A percentile compares a stretch with the other conserved stretches of the same genome.
Conservation (phyloP, 495 filamentous ascomycete genomes). For the Xylaria venustula region DNA sequence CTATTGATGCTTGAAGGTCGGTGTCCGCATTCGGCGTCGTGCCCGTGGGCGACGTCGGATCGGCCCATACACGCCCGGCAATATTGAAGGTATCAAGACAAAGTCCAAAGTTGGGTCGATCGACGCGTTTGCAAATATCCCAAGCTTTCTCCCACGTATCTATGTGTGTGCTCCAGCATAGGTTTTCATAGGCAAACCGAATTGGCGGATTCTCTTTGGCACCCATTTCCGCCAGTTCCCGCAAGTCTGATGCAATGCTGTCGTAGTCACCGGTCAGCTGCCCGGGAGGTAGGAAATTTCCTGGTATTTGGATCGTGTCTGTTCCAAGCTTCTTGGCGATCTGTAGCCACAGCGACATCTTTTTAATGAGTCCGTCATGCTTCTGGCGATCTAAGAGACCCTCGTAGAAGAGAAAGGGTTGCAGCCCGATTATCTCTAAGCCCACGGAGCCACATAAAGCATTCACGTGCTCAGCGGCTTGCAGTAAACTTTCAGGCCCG, state of each 20-base stretch:
- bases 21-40: slow-evolving; percentile 36
- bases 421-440: slow-evolving; percentile 65
- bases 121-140: slow-evolving; percentile 57
- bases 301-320: slow-evolving; percentile 68
- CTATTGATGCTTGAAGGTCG: slow-evolving; percentile 45
- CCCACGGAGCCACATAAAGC: slow-evolving; percentile 49
- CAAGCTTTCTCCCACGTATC: slow-evolving; percentile 64
- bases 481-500: slow-evolving; percentile 52
- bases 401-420: slow-evolving; percentile 75
- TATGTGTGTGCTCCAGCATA: slow-evolving; percentile 73
- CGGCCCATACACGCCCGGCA: slow-evolving; percentile 67
- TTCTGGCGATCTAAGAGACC: slow-evolving; percentile 60
- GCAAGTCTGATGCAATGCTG: slow-evolving; percentile 57
- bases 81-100: slow-evolving; percentile 80
- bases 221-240: slow-evolving; percentile 60
- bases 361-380: slow-evolving; percentile 59
- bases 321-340: slow-evolving; percentile 68
- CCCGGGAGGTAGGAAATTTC: slow-evolving; percentile 64
- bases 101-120: slow-evolving; percentile 64
- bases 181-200: slow-evolving; percentile 72
- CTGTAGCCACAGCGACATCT: slow-evolving; percentile 63
- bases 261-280: slow-evolving; percentile 47
- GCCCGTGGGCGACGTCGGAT: slow-evolving; percentile 64
- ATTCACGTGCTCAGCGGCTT: slow-evolving; percentile 49
- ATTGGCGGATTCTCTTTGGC: slow-evolving; percentile 46